Percentiles rank a stretch among this genome's conserved stretches.
phyloP scores from a whole-genome alignment of 208 protist genomes.

The Lotmaria passim region DNA sequence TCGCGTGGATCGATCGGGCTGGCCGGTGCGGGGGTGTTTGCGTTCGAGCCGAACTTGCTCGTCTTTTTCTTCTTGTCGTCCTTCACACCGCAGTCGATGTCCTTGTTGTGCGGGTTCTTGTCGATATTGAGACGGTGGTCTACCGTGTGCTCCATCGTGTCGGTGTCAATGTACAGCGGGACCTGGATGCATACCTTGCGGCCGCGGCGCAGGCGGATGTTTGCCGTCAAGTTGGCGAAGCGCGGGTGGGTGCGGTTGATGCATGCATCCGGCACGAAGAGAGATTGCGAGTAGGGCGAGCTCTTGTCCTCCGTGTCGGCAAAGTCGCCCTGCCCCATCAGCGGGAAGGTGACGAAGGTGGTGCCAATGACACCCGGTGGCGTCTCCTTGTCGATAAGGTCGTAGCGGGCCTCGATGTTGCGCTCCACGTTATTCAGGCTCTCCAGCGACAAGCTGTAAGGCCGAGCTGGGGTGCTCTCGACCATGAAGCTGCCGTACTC shows the following conservation, averaged over 20 bases:
- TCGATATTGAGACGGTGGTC: slow-evolving; percentile 87
- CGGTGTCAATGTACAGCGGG: slow-evolving; percentile 95
- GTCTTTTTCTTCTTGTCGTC: slow-evolving; percentile 57
- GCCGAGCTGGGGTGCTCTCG: slow-evolving; percentile 91
- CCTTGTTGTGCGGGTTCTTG: slow-evolving; percentile 65
- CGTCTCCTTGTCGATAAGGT: slow-evolving; percentile 74
- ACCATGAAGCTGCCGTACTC: slow-evolving; percentile 96
- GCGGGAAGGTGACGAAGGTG: slow-evolving; percentile 95
- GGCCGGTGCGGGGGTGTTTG: not conserved
- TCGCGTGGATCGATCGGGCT: slow-evolving; percentile 39
- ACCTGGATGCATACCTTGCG: slow-evolving; percentile 96
- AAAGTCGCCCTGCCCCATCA: slow-evolving; percentile 92
- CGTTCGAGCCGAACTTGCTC: slow-evolving; percentile 43
- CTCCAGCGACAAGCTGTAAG: slow-evolving; percentile 79
- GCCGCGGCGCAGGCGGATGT: slow-evolving; percentile 96
- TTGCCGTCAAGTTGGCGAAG: slow-evolving; percentile 96
- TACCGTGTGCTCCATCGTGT: slow-evolving; percentile 87
- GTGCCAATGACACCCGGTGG: slow-evolving; percentile 77
- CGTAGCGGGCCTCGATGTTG: slow-evolving; percentile 78
- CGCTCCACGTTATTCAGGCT: slow-evolving; percentile 74
- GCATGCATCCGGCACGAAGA: slow-evolving; percentile 96
- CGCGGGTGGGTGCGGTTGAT: slow-evolving; percentile 97
- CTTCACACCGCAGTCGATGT: slow-evolving; percentile 71
- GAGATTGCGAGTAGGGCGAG: slow-evolving; percentile 85
- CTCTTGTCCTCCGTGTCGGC: slow-evolving; percentile 20